Evolutionary conservation across 257 asterid species (phyloP).

Genomic region (Linderniella brevidens): DNA sequence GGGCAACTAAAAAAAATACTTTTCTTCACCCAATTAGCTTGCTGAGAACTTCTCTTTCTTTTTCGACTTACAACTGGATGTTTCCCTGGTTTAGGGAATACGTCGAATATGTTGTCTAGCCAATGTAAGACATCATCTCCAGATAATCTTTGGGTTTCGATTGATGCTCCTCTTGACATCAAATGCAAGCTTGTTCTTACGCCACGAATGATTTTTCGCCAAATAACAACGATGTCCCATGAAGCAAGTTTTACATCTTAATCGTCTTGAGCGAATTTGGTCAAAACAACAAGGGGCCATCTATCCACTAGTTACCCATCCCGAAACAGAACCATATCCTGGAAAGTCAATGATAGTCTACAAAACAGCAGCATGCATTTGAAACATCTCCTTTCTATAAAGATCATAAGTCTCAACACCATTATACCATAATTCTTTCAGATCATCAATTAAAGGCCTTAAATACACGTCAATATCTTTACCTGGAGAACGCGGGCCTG

Average conservation of each 20-base stretch:
- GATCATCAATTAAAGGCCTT: not conserved
- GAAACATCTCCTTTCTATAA: not conserved
- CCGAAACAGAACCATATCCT: not conserved
- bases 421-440: not conserved
- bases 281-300: conserved; percentile 1
- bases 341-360: not conserved
- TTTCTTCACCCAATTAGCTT: not conserved
- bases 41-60: not conserved
- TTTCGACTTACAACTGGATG: not conserved
- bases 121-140: not conserved
- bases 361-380: not conserved
- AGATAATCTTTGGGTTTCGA: not conserved
- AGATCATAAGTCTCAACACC: not conserved
- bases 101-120: not conserved
- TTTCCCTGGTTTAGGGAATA: not conserved
- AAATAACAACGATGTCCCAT: not conserved
- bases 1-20: not conserved
- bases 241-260: not conserved
- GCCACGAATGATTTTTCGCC: not conserved
- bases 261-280: not conserved
- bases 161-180: not conserved
- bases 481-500: not conserved
- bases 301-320: not conserved
- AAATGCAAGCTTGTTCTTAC: not conserved
- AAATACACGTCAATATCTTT: not conserved